phyloP scores from a whole-genome alignment of 2,329 filamentous ascomycete genomes.

The Metarhizium robertsii region DNA sequence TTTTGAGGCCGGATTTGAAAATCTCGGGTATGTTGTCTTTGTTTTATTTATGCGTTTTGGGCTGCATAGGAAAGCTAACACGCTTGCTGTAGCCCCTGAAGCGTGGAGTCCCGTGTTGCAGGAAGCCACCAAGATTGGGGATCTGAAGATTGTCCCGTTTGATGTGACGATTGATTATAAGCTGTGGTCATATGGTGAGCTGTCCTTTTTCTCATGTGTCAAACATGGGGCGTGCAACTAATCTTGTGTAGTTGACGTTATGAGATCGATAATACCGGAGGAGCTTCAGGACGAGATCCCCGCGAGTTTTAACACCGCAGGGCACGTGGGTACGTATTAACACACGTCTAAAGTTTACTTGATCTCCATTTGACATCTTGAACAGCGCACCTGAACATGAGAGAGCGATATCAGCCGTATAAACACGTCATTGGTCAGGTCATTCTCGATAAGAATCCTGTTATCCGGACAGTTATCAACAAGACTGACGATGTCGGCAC shows the following conservation, averaged over 20 bases:
- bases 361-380: background rate
- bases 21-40: slow-evolving; percentile 31
- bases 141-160: slow-evolving; percentile 66
- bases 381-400: slow-evolving; percentile 79
- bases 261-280: slow-evolving; percentile 70
- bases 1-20: slow-evolving; percentile 49
- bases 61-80: background rate
- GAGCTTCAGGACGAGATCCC: slow-evolving; percentile 74
- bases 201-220: background rate
- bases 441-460: slow-evolving; percentile 79
- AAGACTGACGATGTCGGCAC: slow-evolving; percentile 84
- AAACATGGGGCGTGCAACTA: background rate
- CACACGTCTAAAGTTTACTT: too few species aligned
- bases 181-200: slow-evolving; percentile 73
- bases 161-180: slow-evolving; percentile 70
- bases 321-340: slow-evolving; percentile 61
- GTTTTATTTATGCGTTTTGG: background rate
- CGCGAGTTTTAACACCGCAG: slow-evolving; percentile 77
- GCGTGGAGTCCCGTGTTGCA: slow-evolving; percentile 68
- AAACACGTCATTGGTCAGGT: slow-evolving; percentile 79
- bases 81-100: slow-evolving; percentile 32
- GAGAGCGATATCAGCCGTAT: slow-evolving; percentile 73
- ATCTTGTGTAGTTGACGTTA: slow-evolving; percentile 60
- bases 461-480: slow-evolving; percentile 85
- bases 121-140: slow-evolving; percentile 57